Conservation (phyloP, 345 rosid species). For the Aquilaria malaccensis region DNA sequence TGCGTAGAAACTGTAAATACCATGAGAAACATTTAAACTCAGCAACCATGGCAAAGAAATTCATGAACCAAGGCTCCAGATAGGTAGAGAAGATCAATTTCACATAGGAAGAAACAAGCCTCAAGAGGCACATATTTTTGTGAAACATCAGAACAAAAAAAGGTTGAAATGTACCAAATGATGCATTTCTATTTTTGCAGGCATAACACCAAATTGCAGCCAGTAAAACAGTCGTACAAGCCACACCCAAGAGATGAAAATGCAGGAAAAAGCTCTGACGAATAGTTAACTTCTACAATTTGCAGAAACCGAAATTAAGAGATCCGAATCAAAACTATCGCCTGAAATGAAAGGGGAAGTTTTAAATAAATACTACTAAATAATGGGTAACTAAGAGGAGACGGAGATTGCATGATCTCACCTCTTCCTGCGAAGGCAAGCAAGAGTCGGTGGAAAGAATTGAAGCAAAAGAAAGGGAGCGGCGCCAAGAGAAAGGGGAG, state of each 20-base stretch:
- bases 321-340: neutral
- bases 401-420: constrained; percentile 6
- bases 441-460: constrained; percentile 3
- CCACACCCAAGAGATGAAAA: constrained; percentile 24
- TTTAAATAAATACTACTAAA: neutral
- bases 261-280: constrained; percentile 32
- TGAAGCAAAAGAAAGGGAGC: constrained; percentile 6
- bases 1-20: constrained; percentile 12
- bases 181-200: constrained; percentile 12
- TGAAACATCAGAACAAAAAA: too few relatives aligned
- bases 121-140: too few relatives aligned
- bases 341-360: neutral
- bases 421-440: constrained; percentile 12
- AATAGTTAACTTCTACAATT: constrained; percentile 26
- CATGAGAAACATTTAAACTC: neutral
- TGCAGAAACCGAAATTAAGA: neutral
- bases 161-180: neutral
- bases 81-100: neutral
- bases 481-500: constrained; percentile 14
- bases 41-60: neutral
- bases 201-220: constrained; percentile 25
- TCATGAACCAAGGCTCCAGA: neutral
- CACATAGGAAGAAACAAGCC: too few relatives aligned
- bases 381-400: neutral
- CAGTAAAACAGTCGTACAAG: constrained; percentile 24